These are phyloP conservation scores for Cercospora janseana DNA, from an alignment of 2,329 filamentous ascomycete species.

Conservation along the genomic window DNA sequence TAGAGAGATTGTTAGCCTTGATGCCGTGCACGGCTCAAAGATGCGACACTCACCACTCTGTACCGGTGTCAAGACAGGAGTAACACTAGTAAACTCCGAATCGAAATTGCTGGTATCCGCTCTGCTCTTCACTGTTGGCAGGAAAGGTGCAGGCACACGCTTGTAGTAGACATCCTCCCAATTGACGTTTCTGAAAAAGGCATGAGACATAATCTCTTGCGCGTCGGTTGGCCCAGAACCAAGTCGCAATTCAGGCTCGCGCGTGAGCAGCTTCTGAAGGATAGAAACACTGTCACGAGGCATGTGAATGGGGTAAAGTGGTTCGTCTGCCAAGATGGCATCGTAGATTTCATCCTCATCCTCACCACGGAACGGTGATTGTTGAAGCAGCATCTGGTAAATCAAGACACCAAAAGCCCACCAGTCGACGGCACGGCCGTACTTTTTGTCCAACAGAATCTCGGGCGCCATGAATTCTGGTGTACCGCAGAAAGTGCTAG, in stretches of 20 bases:
- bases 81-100: slow-evolving; percentile 96
- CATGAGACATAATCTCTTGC: slow-evolving; percentile 97
- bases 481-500: slow-evolving; percentile 98
- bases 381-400: slow-evolving; percentile 98
- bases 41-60: slow-evolving; percentile 74
- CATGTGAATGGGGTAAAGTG: slow-evolving; percentile 98
- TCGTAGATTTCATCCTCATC: slow-evolving; percentile 99
- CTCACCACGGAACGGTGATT: slow-evolving; percentile 97
- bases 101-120: slow-evolving; percentile 99
- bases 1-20: slow-evolving; percentile 42
- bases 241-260: slow-evolving; percentile 88
- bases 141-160: slow-evolving; percentile 81
- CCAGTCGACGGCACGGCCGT: slow-evolving; percentile 96
- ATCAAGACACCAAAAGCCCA: slow-evolving; percentile 99
- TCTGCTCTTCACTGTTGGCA: slow-evolving; percentile 82
- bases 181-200: slow-evolving; percentile 96
- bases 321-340: slow-evolving; percentile 94
- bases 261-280: slow-evolving; percentile 91
- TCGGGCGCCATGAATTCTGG: slow-evolving; percentile 99
- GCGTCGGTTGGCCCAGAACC: slow-evolving; percentile 95
- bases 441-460: slow-evolving; percentile 98
- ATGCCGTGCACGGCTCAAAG: background rate
- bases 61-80: slow-evolving; percentile 92
- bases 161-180: slow-evolving; percentile 99
- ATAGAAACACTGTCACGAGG: slow-evolving; percentile 96